Conservation (phyloP, 768 basidiomycete species). For the Suillus cothurnatus region DNA sequence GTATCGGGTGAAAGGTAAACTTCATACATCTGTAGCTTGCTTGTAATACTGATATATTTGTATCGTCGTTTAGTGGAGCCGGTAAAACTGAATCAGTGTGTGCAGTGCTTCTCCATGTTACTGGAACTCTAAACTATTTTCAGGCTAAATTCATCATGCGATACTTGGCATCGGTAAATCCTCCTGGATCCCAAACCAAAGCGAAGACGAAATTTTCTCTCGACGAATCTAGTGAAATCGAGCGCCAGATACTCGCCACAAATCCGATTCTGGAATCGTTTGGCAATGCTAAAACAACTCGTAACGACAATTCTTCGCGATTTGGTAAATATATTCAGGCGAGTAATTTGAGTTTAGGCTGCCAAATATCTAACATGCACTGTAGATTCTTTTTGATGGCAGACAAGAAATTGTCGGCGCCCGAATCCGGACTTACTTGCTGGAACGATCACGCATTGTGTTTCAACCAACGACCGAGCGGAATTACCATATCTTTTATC, state of each 20-base stretch:
- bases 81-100: slow-evolving; percentile 97
- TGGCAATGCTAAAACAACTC: slow-evolving; percentile 98
- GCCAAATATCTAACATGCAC: slow-evolving; percentile 12
- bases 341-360: slow-evolving; percentile 23
- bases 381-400: slow-evolving; percentile 93
- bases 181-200: slow-evolving; percentile 63
- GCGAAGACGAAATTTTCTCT: slow-evolving; percentile 70
- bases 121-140: slow-evolving; percentile 10
- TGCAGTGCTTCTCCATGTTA: slow-evolving; percentile 7
- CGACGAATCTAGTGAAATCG: slow-evolving; percentile 92
- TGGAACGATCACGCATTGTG: slow-evolving; percentile 96
- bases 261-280: slow-evolving; percentile 99
- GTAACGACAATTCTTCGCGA: slow-evolving; percentile 98
- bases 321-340: slow-evolving; percentile 99
- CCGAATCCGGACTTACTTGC: slow-evolving; percentile 96
- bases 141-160: slow-evolving; percentile 99
- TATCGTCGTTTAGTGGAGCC: slow-evolving; percentile 72
- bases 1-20: slow-evolving; percentile 95
- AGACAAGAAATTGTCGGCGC: slow-evolving; percentile 97
- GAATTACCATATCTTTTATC: slow-evolving; percentile 99
- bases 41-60: slow-evolving; percentile 15
- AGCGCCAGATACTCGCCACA: slow-evolving; percentile 97
- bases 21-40: background rate
- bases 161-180: slow-evolving; percentile 97
- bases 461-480: slow-evolving; percentile 97